A percentile compares a stretch with the other conserved stretches of the same genome.
Conservation (phyloP, 2,329 filamentous ascomycete species). For the Colletotrichum sp. region DNA sequence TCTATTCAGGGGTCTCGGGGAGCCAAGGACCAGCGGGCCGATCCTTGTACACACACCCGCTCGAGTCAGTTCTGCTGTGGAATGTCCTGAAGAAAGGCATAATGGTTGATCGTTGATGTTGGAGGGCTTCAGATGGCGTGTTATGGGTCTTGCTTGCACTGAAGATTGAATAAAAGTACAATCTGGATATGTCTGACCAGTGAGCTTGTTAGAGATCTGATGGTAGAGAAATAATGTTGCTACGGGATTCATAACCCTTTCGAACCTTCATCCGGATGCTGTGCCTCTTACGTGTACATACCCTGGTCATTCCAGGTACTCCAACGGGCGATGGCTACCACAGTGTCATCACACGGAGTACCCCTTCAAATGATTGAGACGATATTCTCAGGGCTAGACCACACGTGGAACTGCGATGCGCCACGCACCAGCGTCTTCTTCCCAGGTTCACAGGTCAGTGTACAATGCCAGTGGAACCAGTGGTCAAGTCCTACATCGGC, state of each 20-base stretch:
- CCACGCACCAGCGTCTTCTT: background rate
- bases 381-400: background rate
- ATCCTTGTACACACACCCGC: background rate
- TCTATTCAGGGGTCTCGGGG: background rate
- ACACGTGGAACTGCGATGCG: background rate
- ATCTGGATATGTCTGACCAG: background rate
- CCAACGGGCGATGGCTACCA: background rate
- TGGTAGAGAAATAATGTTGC: background rate
- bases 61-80: background rate
- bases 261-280: background rate
- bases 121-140: fast-evolving
- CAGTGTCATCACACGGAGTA: background rate
- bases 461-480: background rate
- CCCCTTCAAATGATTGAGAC: background rate
- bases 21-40: background rate
- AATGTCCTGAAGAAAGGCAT: background rate
- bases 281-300: background rate
- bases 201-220: background rate
- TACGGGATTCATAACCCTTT: background rate
- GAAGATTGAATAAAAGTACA: background rate
- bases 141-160: background rate
- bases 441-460: background rate
- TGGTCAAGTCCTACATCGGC: background rate
- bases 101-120: background rate
- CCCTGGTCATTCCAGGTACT: background rate